A percentile compares a stretch with the other conserved stretches of the same genome.
Evolutionary conservation across 805 yeast genomes (phyloP).

Genomic region (Wickerhamomyces subpelliculosus): DNA sequence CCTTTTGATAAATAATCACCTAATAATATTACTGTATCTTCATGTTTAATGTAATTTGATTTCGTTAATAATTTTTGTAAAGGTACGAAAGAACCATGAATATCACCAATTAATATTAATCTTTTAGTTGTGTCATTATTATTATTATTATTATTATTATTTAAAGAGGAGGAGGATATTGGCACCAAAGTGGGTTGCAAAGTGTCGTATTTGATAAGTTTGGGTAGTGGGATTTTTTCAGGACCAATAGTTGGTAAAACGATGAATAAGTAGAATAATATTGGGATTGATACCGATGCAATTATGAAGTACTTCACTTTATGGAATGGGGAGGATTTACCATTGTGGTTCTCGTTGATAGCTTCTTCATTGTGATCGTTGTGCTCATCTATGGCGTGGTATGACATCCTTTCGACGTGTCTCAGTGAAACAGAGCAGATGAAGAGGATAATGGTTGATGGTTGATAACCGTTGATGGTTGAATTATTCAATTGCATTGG

Average conservation of each 20-base stretch:
- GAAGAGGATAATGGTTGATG: too few relatives aligned
- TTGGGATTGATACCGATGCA: neutral
- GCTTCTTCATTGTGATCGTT: too few relatives aligned
- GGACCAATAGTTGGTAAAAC: neutral
- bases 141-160: neutral
- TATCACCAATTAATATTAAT: conserved; percentile 73
- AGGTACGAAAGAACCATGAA: conserved; percentile 70
- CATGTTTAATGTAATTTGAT: conserved; percentile 35
- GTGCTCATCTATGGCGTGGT: too few relatives aligned
- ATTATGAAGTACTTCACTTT: neutral
- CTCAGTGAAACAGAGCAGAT: too few relatives aligned
- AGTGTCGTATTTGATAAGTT: neutral
- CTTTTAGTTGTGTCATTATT: conserved; percentile 24
- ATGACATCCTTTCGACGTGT: too few relatives aligned
- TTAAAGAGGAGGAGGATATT: too few relatives aligned
- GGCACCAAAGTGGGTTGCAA: too few relatives aligned
- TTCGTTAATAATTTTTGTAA: conserved; percentile 46
- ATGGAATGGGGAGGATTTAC: neutral
- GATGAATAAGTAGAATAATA: neutral
- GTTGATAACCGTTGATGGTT: too few relatives aligned
- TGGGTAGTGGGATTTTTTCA: neutral
- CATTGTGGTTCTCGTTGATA: too few relatives aligned
- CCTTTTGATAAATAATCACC: conserved; percentile 91
- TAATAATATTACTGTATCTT: conserved; percentile 58
- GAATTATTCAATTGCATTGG: too few relatives aligned